Evolutionary conservation across 805 yeast species (phyloP).

Genomic region (Saturnispora gosingensis): DNA sequence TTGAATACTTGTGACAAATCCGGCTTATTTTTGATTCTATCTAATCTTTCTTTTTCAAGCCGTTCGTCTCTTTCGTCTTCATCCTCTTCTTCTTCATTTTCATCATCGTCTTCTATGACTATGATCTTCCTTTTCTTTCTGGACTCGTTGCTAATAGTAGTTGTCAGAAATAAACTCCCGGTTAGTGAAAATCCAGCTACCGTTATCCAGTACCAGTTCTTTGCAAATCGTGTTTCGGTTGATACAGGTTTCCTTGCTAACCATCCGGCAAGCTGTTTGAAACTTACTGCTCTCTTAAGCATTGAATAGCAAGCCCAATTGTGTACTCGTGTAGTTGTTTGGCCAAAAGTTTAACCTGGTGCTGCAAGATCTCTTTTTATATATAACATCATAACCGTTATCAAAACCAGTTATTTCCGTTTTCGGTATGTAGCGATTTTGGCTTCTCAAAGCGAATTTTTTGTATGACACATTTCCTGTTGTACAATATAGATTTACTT

Average conservation of each 20-base stretch:
- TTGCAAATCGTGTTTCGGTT: not conserved
- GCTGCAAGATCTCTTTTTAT: not conserved
- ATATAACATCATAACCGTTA: not conserved
- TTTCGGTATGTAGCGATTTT: not conserved
- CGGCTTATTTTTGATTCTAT: conserved; percentile 43
- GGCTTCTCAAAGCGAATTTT: not conserved
- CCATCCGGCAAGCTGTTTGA: not conserved
- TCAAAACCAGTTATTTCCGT: not conserved
- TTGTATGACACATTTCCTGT: not conserved
- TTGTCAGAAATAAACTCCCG: conserved; percentile 2
- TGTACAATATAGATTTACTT: not conserved
- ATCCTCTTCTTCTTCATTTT: conserved; percentile 20
- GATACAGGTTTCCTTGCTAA: not conserved
- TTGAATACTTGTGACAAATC: conserved; percentile 60
- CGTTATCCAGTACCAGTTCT: not conserved
- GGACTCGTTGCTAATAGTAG: conserved; percentile 8
- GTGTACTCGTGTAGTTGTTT: not conserved
- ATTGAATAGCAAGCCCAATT: not conserved
- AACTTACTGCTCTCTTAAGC: not conserved
- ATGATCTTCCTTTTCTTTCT: conserved; percentile 12
- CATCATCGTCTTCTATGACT: conserved; percentile 21
- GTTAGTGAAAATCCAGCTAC: not conserved
- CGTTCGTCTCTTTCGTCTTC: conserved; percentile 23
- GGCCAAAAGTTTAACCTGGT: not conserved
- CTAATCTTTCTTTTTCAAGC: conserved; percentile 33